phyloP scores from a whole-genome alignment of 1,139 yeast genomes.

The Kodamaea suecica region DNA sequence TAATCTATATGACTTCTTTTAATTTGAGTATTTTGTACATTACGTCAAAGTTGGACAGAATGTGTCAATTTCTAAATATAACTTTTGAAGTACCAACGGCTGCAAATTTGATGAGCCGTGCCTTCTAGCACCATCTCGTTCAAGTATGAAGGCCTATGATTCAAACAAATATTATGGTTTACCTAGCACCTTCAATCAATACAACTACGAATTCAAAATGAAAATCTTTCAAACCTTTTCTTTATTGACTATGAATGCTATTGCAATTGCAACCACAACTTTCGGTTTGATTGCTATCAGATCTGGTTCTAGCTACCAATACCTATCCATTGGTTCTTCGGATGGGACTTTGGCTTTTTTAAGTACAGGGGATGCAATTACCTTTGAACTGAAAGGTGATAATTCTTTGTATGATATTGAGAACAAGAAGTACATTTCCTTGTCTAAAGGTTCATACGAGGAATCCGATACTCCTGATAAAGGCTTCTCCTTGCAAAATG shows the following conservation, averaged over 20 bases:
- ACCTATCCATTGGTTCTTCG: constrained; percentile 11
- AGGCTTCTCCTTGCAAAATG: constrained; percentile 18
- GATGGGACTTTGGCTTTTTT: constrained; percentile 18
- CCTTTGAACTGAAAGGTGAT: constrained; percentile 19
- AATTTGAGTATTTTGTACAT: no score
- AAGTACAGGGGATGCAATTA: constrained; percentile 15
- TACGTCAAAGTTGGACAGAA: no score
- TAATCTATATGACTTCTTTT: no score
- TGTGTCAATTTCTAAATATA: no score
- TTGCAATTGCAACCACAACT: constrained; percentile 23
- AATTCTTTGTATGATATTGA: constrained; percentile 21
- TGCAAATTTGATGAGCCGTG: no score
- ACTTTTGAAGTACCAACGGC: no score
- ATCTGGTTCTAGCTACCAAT: constrained; percentile 26
- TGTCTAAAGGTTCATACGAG: constrained; percentile 15
- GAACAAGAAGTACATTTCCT: constrained; percentile 14
- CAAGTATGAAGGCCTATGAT: neutral
- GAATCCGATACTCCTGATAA: constrained; percentile 16
- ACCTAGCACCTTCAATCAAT: neutral
- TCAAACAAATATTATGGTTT: neutral
- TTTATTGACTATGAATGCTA: constrained; percentile 19
- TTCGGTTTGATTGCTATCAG: constrained; percentile 21
- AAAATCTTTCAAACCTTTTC: constrained; percentile 17
- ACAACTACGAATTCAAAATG: constrained; percentile 8
- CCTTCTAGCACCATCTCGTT: no score